A percentile compares a stretch with the other conserved stretches of the same genome.
phyloP scores from a whole-genome alignment of 805 yeast genomes.

The Pichia californica region DNA sequence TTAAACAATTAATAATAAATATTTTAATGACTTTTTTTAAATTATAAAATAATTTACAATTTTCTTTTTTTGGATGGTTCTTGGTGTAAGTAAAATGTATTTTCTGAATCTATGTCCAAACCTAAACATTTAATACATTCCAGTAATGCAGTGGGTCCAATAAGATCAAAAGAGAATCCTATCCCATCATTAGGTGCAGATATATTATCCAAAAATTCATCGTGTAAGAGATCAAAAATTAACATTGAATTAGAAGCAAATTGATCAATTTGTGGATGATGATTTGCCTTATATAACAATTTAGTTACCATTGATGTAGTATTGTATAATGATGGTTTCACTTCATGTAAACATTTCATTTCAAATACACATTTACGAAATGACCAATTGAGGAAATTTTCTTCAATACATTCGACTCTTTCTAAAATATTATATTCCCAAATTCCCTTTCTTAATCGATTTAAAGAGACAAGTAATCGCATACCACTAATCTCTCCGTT shows the following conservation, averaged over 20 bases:
- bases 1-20: background rate
- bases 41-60: background rate
- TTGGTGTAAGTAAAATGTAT: background rate
- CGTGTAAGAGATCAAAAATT: conserved; percentile 10
- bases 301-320: conserved; percentile 6
- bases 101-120: conserved; percentile 6
- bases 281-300: conserved; percentile 6
- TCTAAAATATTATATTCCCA: conserved; percentile 11
- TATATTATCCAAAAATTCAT: conserved; percentile 6
- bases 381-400: conserved; percentile 8
- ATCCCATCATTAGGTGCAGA: background rate
- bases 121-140: conserved; percentile 8
- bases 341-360: conserved; percentile 10
- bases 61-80: background rate
- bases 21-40: too few species aligned
- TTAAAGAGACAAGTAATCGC: conserved; percentile 6
- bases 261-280: conserved; percentile 2
- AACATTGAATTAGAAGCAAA: conserved; percentile 9
- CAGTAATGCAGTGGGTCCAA: background rate
- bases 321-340: conserved; percentile 6
- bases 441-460: conserved; percentile 7
- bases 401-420: conserved; percentile 9
- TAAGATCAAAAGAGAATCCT: conserved; percentile 6
- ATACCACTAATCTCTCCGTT: conserved; percentile 8
- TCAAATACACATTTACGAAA: conserved; percentile 11